These are phyloP conservation scores for Asclepias syriaca DNA, from an alignment of 257 asterid species.

Conservation along the genomic window DNA sequence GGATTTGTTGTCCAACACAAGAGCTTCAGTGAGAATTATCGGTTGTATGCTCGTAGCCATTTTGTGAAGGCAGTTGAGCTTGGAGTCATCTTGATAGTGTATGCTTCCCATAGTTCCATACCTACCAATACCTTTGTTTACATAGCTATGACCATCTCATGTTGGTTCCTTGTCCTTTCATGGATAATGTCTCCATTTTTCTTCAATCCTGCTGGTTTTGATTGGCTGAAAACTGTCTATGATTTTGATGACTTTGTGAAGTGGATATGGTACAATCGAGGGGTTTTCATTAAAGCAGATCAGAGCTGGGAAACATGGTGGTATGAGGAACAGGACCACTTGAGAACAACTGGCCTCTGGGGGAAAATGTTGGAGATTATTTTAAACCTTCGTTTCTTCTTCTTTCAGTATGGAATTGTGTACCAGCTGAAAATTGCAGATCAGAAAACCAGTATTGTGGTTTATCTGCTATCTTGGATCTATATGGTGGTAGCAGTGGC, in stretches of 20 bases:
- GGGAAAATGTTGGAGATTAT: slow-evolving; percentile 87
- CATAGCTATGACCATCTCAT: slow-evolving; percentile 72
- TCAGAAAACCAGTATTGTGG: slow-evolving; percentile 44
- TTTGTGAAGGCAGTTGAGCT: slow-evolving; percentile 94
- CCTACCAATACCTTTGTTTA: slow-evolving; percentile 53
- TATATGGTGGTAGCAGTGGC: slow-evolving; percentile 51
- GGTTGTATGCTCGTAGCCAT: slow-evolving; percentile 91
- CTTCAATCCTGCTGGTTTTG: slow-evolving; percentile 89
- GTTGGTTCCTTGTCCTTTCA: slow-evolving; percentile 89
- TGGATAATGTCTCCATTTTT: slow-evolving; percentile 89
- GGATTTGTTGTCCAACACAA: slow-evolving; percentile 93
- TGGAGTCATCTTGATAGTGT: slow-evolving; percentile 70
- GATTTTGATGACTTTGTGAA: slow-evolving; percentile 74
- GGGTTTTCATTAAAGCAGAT: slow-evolving; percentile 50
- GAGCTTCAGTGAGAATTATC: slow-evolving; percentile 57
- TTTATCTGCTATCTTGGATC: slow-evolving; percentile 89
- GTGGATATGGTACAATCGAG: slow-evolving; percentile 78
- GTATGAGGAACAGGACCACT: slow-evolving; percentile 30
- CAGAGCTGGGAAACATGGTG: slow-evolving; percentile 14
- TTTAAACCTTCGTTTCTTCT: slow-evolving; percentile 86
- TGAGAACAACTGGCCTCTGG: slow-evolving; percentile 93
- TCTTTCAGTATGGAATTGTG: slow-evolving; percentile 90
- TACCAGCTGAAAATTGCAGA: slow-evolving; percentile 63
- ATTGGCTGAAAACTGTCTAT: slow-evolving; percentile 93
- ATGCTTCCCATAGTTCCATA: slow-evolving; percentile 58